These are phyloP conservation scores for Calvatia gigantea DNA, from an alignment of 768 basidiomycete genomes.

Conservation along the genomic window DNA sequence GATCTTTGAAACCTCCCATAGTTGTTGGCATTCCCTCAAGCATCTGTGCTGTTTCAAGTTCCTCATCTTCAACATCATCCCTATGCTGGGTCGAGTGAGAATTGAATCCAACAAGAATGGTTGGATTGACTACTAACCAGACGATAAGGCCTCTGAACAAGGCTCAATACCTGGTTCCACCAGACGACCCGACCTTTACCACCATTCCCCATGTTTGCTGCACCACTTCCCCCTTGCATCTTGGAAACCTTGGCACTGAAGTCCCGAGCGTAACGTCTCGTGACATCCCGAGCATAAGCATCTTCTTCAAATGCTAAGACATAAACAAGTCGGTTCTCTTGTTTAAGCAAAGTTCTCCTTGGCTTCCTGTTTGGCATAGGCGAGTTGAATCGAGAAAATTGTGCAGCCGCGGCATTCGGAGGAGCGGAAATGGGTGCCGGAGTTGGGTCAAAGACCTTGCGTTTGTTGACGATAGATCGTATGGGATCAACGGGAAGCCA, in stretches of 20 bases:
- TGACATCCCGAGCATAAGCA: conserved; percentile 88
- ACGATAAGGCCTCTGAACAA: conserved; percentile 72
- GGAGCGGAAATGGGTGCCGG: conserved; percentile 22
- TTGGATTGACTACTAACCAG: conserved; percentile 51
- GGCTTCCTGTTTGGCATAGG: conserved; percentile 11
- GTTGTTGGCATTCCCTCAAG: conserved; percentile 93
- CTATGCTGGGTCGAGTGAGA: conserved; percentile 59
- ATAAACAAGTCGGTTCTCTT: conserved; percentile 87
- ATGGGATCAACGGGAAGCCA: conserved; percentile 95
- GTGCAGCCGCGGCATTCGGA: conserved; percentile 2
- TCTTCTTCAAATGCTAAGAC: conserved; percentile 96
- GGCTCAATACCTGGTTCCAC: conserved; percentile 74
- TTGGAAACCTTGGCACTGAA: conserved; percentile 81
- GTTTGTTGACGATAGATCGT: conserved; percentile 74
- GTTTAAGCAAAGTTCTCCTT: conserved; percentile 17
- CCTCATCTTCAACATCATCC: conserved; percentile 91
- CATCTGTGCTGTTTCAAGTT: conserved; percentile 71
- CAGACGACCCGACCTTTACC: conserved; percentile 71
- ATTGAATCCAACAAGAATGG: conserved; percentile 9
- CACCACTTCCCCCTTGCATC: conserved; percentile 56
- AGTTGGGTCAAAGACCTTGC: conserved; percentile 75
- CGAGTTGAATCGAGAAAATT: conserved; percentile 10
- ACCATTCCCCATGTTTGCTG: conserved; percentile 35
- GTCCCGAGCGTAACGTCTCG: conserved; percentile 80
- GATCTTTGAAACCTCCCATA: conserved; percentile 91